Percentiles rank a stretch among this genome's conserved stretches.
These are phyloP conservation scores for Paecilomyces formosus DNA, from an alignment of 2,329 filamentous ascomycete species.

Conservation along the genomic window DNA sequence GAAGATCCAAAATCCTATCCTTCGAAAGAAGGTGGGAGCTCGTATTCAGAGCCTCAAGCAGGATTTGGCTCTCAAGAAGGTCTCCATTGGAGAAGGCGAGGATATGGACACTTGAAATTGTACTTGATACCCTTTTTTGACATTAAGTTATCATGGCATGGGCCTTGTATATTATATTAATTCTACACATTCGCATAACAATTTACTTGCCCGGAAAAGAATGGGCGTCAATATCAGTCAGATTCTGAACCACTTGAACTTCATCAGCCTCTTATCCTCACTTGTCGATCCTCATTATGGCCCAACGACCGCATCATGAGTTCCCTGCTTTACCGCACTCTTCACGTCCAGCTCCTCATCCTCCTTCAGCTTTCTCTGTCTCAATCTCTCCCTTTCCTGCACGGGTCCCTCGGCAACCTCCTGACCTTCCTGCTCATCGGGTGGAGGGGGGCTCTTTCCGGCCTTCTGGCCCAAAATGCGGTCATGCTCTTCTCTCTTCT, in stretches of 20 bases:
- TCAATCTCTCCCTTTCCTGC: constrained; percentile 17
- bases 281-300: not conserved
- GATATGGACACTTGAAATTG: constrained; percentile 11
- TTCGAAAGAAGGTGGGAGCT: constrained; percentile 36
- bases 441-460: constrained; percentile 12
- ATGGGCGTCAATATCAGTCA: not conserved
- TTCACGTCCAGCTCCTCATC: constrained; percentile 22
- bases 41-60: constrained; percentile 37
- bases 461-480: constrained; percentile 19
- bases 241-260: not conserved
- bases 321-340: constrained; percentile 17
- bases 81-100: constrained; percentile 30
- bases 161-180: not conserved
- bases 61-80: constrained; percentile 37
- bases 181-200: not conserved
- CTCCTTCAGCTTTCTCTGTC: constrained; percentile 18
- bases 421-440: constrained; percentile 6
- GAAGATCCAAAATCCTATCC: constrained; percentile 30
- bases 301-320: constrained; percentile 20
- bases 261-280: not conserved
- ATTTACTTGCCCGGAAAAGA: not conserved
- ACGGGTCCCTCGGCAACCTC: constrained; percentile 6
- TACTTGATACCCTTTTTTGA: not conserved
- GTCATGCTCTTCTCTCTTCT: constrained; percentile 28
- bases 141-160: not conserved